Conservation (phyloP, 2,329 filamentous ascomycete species). For the Aspergillus novoparasiticus region DNA sequence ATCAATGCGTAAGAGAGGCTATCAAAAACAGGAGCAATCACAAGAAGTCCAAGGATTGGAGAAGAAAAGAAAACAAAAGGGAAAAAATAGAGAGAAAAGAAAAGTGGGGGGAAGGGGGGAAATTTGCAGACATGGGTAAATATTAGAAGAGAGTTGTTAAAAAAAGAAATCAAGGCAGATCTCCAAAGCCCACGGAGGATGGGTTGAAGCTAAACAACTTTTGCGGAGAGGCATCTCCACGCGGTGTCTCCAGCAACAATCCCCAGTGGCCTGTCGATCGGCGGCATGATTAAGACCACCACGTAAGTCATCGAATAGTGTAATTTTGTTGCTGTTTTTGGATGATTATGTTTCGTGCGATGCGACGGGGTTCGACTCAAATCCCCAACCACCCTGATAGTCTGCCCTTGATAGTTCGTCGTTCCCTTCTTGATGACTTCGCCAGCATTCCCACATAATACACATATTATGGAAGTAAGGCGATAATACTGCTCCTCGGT, state of each 20-base stretch:
- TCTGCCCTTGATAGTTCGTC: constrained; percentile 8
- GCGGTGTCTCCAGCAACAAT: constrained; percentile 22
- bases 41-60: constrained; percentile 22
- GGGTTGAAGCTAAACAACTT: background rate
- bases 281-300: constrained; percentile 22
- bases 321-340: constrained; percentile 17
- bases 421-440: constrained; percentile 16
- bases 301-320: constrained; percentile 20
- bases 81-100: constrained; percentile 13
- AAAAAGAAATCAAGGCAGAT: background rate
- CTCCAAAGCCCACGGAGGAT: background rate
- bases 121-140: constrained; percentile 11
- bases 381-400: background rate
- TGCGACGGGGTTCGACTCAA: constrained; percentile 2
- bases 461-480: constrained; percentile 32
- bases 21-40: constrained; percentile 24
- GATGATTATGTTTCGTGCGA: constrained; percentile 3
- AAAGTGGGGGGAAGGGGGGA: constrained; percentile 35
- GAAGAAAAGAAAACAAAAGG: constrained; percentile 17
- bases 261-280: constrained; percentile 12
- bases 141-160: background rate
- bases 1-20: constrained; percentile 26
- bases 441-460: constrained; percentile 24
- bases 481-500: constrained; percentile 25
- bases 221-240: background rate